Evolutionary conservation across 2,329 filamentous ascomycete species (phyloP).

Genomic region (Arthrocladium fulminans): DNA sequence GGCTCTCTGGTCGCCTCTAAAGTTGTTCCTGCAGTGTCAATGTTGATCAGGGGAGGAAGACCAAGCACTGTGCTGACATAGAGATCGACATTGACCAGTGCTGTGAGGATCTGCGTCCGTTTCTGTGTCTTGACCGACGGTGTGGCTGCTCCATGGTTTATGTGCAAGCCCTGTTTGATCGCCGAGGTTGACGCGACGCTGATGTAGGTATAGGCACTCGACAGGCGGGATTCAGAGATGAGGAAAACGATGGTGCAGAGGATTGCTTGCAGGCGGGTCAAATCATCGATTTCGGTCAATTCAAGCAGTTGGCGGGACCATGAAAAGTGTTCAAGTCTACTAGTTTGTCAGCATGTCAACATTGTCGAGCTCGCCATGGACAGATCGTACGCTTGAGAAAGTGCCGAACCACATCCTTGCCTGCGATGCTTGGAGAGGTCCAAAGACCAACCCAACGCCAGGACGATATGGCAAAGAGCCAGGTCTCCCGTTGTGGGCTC

Average conservation of each 20-base stretch:
- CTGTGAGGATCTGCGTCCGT: constrained; percentile 8
- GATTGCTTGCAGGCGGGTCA: constrained; percentile 15
- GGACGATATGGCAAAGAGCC: constrained; percentile 14
- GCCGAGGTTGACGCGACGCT: constrained; percentile 16
- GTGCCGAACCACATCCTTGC: constrained; percentile 14
- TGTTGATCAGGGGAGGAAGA: constrained; percentile 15
- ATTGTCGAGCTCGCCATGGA: no score
- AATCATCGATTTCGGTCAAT: constrained; percentile 12
- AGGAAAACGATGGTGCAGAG: constrained; percentile 15
- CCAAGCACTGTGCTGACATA: constrained; percentile 17
- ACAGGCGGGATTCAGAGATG: constrained; percentile 16
- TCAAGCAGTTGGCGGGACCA: constrained; percentile 12
- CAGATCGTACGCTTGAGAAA: constrained; percentile 13
- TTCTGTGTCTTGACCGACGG: constrained; percentile 2
- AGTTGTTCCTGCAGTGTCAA: constrained; percentile 5
- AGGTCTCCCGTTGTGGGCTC: constrained; percentile 10
- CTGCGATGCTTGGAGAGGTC: constrained; percentile 11
- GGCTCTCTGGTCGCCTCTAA: not conserved
- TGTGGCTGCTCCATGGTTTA: constrained; percentile 7
- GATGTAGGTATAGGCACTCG: constrained; percentile 15
- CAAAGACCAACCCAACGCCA: constrained; percentile 15
- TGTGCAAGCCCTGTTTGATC: constrained; percentile 16
- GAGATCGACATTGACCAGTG: constrained; percentile 15
- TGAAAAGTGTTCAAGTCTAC: constrained; percentile 14
- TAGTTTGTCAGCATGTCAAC: constrained; percentile 2